Base-by-base conservation (phyloP, 2,329 filamentous ascomycete genomes). In the Verticillium nonalfalfae region DNA sequence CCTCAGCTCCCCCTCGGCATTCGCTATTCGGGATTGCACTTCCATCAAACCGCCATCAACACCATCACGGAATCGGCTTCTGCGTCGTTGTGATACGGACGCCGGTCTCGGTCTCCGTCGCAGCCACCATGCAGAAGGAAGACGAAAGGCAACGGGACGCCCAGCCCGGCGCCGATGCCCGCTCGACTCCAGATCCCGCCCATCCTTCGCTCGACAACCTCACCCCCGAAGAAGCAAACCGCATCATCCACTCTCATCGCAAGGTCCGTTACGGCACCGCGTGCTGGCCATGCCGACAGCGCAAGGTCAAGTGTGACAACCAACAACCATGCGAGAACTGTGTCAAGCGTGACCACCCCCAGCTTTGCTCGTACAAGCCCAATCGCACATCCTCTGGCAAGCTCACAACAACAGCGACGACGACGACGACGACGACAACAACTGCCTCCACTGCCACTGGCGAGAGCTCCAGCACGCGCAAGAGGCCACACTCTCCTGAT, bases 261-360 rank as follows among this genome's bases (percentile, higher is more conserved):
- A 89, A 89, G 73, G 86, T 89, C 61, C 81, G 86, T 69, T 88
- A 89, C 73, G 86, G 84, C 62, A 87, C 84, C 52, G 84, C 84
- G 4, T 89, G 86, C 68, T 89, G 85, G 85, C 86, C 86, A 13
- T 89, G 86, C 69, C 79, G 86, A 56, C 86, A 88, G 72, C 80
- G 86, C 65, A 88, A 89, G 73, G 86, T 89, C 50, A 88, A 88
- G 74, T 89, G 86, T 71, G 85, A 88, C 75, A 88, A 88, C 72
- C 85, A 87, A 71, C 81, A 86, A 68, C 86, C 86, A 0, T 89
- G 86, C 72, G 85, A 88, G 69, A 89, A 89, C 70, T 89, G 86
- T 68, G 81, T 87, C 68, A 88, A 87, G 75, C 77, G 86, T 60
- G 85, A 88, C 62, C 86, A 89, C 66, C 80, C 85, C 2, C 80